Conservation (phyloP, 2,329 filamentous ascomycete genomes). For the Paecilomyces niveus region DNA sequence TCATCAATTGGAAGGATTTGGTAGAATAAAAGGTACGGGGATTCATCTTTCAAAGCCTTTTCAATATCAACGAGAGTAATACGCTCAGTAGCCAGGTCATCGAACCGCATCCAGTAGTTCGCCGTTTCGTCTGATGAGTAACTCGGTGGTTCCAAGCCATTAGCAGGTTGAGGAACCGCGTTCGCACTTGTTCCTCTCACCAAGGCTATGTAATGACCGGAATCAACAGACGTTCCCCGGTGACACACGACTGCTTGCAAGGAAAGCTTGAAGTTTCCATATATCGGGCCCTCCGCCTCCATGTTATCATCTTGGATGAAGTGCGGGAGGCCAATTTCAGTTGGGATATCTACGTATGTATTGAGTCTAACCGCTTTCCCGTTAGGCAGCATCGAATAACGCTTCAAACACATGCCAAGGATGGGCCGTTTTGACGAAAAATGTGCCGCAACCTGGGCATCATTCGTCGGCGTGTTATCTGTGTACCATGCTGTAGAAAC, state of each 20-base stretch:
- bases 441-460: constrained; percentile 79
- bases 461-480: constrained; percentile 54
- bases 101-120: constrained; percentile 82
- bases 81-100: constrained; percentile 70
- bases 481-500: constrained; percentile 71
- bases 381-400: constrained; percentile 68
- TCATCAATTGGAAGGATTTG: constrained; percentile 85
- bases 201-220: constrained; percentile 86
- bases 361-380: constrained; percentile 65
- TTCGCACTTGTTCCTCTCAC: constrained; percentile 60
- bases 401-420: constrained; percentile 85
- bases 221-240: constrained; percentile 74
- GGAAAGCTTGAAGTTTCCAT: constrained; percentile 86
- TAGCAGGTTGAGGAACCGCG: constrained; percentile 17
- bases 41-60: constrained; percentile 71
- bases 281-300: constrained; percentile 59
- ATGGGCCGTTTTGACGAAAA: constrained; percentile 77
- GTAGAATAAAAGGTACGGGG: constrained; percentile 91
- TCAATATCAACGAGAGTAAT: constrained; percentile 73
- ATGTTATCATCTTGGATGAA: constrained; percentile 78
- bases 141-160: constrained; percentile 17
- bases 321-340: constrained; percentile 74
- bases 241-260: constrained; percentile 91
- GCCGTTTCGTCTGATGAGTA: constrained; percentile 51
- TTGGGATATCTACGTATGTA: constrained; percentile 85